phyloP scores from a whole-genome alignment of 345 rosid species.

The Lepidium africanum region DNA sequence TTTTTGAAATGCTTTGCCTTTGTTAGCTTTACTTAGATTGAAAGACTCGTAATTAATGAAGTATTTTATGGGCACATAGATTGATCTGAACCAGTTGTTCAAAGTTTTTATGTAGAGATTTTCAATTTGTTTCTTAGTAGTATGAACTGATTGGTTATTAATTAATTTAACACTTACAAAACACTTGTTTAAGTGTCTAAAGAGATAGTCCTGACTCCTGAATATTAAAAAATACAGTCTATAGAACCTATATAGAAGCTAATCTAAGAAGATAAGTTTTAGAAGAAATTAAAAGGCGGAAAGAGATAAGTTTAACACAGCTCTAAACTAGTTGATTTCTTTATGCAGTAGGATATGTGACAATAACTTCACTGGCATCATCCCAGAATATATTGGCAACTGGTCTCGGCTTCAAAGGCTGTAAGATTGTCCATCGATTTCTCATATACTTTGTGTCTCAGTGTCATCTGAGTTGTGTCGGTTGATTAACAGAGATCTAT shows the following conservation, averaged over 20 bases:
- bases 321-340: background rate
- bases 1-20: background rate
- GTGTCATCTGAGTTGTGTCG: background rate
- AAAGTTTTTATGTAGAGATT: background rate
- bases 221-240: no score
- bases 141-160: background rate
- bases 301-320: background rate
- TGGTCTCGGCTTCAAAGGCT: slow-evolving; percentile 51
- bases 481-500: slow-evolving; percentile 25
- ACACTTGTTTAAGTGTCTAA: background rate
- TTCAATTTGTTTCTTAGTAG: background rate
- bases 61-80: background rate
- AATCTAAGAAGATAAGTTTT: no score
- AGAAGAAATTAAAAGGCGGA: no score
- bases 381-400: slow-evolving; percentile 52
- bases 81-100: background rate
- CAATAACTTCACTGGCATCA: slow-evolving; percentile 58
- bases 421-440: slow-evolving; percentile 36
- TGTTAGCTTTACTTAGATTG: background rate
- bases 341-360: slow-evolving; percentile 63
- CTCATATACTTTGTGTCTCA: background rate
- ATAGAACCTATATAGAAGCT: no score
- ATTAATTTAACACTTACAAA: background rate
- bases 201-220: background rate
- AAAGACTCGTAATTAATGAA: background rate